Evolutionary conservation across 2,329 filamentous ascomycete species (phyloP), one percentile per base, ranked within the genome.

Genomic region (Bipolaris oryzae): DNA sequence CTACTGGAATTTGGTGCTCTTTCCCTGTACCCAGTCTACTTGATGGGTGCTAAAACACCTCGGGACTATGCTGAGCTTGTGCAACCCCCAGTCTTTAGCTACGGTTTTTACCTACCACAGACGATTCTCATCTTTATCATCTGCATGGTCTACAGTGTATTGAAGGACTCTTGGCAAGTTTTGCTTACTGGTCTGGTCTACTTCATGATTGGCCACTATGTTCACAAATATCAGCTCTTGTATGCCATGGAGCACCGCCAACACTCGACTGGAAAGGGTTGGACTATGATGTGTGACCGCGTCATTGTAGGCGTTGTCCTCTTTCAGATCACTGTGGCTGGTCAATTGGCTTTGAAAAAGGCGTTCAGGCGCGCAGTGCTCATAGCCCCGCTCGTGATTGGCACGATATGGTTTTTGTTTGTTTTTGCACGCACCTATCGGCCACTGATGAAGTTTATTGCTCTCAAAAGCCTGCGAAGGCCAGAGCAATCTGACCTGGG

Each of bases 221-320:
- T 91, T 31, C 96, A 96, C 84, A 97, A 97, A 75, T 99, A 99
- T 77, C 96, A 99, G 79, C 82, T 99, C 4, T 83, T 99, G 4
- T 99, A 99, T 75, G 92, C 95, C 31, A 99, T 99, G 95, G 93
- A 98, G 69, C 94, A 98, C 74, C 90, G 92, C 15, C 92, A 96
- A 71, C 92, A 96, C 73, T 92, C 92, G 15, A 98, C 94, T 0
- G 96, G 96, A 18, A 88, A 89, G 59, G 92, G 93, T 4, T 99
- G 95, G 95, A 89, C 90, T 46, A 96, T 99, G 84, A 96, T 99
- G 61, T 96, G 92, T 77, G 92, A 95, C 71, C 90, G 95, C 34
- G 85, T 97, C 57, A 86, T 98, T 53, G 80, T 97, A 21, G 95
- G 95, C 1, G 79, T 97, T 9, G 79, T 96, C 2, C 86, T 98